phyloP scores from a whole-genome alignment of 2,329 filamentous ascomycete species.

The Fusarium tuaranense region DNA sequence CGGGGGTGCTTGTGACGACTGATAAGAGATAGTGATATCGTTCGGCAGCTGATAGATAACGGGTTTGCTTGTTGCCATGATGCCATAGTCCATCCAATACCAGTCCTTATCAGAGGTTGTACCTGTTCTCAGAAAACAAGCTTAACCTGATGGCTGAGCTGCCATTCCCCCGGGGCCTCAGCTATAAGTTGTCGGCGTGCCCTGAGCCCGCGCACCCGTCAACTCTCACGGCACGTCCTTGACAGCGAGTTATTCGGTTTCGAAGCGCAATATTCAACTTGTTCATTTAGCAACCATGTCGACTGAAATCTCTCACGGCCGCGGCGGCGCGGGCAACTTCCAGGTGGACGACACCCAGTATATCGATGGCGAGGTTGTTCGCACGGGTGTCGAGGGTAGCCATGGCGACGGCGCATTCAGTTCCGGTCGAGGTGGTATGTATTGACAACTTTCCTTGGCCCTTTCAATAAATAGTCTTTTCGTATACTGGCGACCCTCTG shows the following conservation, averaged over 20 bases:
- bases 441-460: constrained; percentile 1
- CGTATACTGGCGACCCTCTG: constrained; percentile 2
- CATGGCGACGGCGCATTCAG: constrained; percentile 70
- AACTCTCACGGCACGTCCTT: neutral
- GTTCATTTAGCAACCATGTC: constrained; percentile 45
- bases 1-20: constrained; percentile 17
- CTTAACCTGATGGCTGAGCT: constrained; percentile 35
- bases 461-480: neutral
- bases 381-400: constrained; percentile 64
- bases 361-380: constrained; percentile 71
- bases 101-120: constrained; percentile 31
- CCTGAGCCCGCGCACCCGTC: constrained; percentile 28
- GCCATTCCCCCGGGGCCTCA: constrained; percentile 20
- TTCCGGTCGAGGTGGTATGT: constrained; percentile 68
- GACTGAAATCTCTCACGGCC: constrained; percentile 69
- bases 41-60: constrained; percentile 36
- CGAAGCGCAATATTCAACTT: constrained; percentile 1
- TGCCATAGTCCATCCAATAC: constrained; percentile 27
- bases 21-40: constrained; percentile 37
- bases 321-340: constrained; percentile 73
- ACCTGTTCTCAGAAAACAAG: constrained; percentile 29
- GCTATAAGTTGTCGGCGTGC: constrained; percentile 44
- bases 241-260: neutral
- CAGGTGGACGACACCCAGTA: constrained; percentile 68
- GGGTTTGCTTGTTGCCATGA: constrained; percentile 27